Base-by-base conservation (phyloP, 805 yeast species). In the Scheffersomyces lignosus region DNA sequence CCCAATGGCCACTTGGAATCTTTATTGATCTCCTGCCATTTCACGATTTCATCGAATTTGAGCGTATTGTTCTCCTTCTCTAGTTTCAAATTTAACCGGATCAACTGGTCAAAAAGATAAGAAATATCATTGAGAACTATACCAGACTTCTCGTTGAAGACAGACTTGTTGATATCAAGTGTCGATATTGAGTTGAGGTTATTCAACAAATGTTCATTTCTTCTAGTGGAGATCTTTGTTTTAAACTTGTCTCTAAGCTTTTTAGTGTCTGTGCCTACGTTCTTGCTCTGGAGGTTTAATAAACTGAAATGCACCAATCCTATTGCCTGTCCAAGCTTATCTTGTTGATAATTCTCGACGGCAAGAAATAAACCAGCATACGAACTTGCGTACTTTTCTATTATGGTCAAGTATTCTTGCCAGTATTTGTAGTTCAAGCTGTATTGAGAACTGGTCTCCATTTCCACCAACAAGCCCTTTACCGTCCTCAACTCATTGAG, bases 1-100 rank as follows among this genome's bases (percentile, higher is more conserved):
- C 73, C 73, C 25, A 64, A 33, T 2, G 75, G 75, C 73, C 73
- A 69, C 43, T 64, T 66, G n/a, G 64, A 56, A 40, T 69, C 75
- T 15, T 54, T 47, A 16, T 51, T 46, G 3, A 64, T 53, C 31
- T 61, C 70, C 32, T 52, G 57, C 64, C 67, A 66, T 34, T 56
- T 50, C 3, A 54, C 49, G 12, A 69, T 64, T 15, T 48, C 40
- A 29, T 69, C 73, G 43, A 69, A 69, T 16, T 45, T 54, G 18
- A 69, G 50, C 40, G 60, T 64, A 24, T 59, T 23, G 41, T 74
- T 74, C 38, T 73, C 76, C 38, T 73, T 62, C 20, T 64, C 56
- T 34, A 61, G 71, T 39, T 70, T 72, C 23, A 69, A 51, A 30
- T 66, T 66, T 17, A 71, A 53, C 16, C 52, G 52, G 14, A 71